Percentiles rank a stretch among this genome's conserved stretches.
These are phyloP conservation scores for Microsporum audouinii DNA, from an alignment of 2,329 filamentous ascomycete species.

Conservation along the genomic window DNA sequence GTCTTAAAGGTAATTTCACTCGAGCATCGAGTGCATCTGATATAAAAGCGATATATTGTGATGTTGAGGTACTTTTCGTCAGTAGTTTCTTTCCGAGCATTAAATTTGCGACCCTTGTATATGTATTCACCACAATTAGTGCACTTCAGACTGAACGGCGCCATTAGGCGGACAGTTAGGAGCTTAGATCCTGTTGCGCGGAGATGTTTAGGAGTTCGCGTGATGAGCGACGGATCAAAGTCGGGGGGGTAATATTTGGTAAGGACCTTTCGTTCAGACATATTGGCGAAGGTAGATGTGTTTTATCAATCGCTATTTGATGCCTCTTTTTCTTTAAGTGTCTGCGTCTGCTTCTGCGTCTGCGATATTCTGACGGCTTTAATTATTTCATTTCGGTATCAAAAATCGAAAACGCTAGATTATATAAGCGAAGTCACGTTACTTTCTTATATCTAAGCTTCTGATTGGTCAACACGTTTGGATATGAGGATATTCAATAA, in stretches of 20 bases:
- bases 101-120: slow-evolving; percentile 90
- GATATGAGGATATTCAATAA: not conserved
- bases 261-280: slow-evolving; percentile 81
- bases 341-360: not conserved
- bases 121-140: slow-evolving; percentile 63
- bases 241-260: slow-evolving; percentile 30
- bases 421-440: not conserved
- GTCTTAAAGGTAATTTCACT: slow-evolving; percentile 88
- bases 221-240: slow-evolving; percentile 81
- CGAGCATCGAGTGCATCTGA: slow-evolving; percentile 74
- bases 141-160: slow-evolving; percentile 72
- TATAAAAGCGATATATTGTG: slow-evolving; percentile 81
- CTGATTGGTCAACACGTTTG: not conserved
- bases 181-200: slow-evolving; percentile 59
- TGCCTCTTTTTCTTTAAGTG: not conserved
- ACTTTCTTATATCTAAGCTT: not conserved
- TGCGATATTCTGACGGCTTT: not conserved
- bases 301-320: not conserved
- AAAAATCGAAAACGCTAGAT: not conserved
- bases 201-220: slow-evolving; percentile 47
- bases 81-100: slow-evolving; percentile 83
- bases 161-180: slow-evolving; percentile 83
- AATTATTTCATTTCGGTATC: too few species aligned
- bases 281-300: slow-evolving; percentile 26
- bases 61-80: slow-evolving; percentile 84